Conservation (phyloP, 257 asterid genomes). For the Capsicum rhomboideum region DNA sequence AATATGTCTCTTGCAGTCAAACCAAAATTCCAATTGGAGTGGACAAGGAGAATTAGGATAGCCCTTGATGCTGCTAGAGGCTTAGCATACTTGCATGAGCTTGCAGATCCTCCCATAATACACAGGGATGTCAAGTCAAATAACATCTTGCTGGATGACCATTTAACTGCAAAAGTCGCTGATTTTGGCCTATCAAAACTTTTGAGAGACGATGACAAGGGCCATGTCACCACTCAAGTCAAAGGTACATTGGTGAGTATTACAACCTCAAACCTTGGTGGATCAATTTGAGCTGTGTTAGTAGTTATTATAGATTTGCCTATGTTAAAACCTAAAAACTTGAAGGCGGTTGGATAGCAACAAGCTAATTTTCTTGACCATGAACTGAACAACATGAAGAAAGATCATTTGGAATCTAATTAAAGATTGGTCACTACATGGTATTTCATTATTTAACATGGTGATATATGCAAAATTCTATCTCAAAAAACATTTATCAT, state of each 20-base stretch:
- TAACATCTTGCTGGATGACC: conserved; percentile 61
- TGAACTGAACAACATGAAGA: not conserved
- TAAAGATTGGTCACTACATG: not conserved
- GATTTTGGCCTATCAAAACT: conserved; percentile 89
- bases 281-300: not conserved
- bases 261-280: not conserved
- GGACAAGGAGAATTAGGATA: conserved; percentile 58
- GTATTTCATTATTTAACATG: not conserved
- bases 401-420: not conserved
- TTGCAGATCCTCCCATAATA: conserved; percentile 84
- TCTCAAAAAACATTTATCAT: not conserved
- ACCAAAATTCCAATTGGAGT: conserved; percentile 30
- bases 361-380: not conserved
- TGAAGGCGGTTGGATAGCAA: not conserved
- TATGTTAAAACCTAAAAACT: not conserved
- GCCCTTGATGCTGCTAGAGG: conserved; percentile 88
- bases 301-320: not conserved
- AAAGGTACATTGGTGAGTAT: conserved; percentile 83
- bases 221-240: conserved; percentile 83
- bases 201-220: conserved; percentile 64
- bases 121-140: conserved; percentile 85
- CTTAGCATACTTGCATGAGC: conserved; percentile 73
- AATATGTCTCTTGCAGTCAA: not conserved
- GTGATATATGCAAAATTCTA: not conserved
- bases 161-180: conserved; percentile 71